Evolutionary conservation across 2,329 filamentous ascomycete genomes (phyloP), one percentile per base, ranked within the genome.

Genomic region (Ceratocystis huliohia): DNA sequence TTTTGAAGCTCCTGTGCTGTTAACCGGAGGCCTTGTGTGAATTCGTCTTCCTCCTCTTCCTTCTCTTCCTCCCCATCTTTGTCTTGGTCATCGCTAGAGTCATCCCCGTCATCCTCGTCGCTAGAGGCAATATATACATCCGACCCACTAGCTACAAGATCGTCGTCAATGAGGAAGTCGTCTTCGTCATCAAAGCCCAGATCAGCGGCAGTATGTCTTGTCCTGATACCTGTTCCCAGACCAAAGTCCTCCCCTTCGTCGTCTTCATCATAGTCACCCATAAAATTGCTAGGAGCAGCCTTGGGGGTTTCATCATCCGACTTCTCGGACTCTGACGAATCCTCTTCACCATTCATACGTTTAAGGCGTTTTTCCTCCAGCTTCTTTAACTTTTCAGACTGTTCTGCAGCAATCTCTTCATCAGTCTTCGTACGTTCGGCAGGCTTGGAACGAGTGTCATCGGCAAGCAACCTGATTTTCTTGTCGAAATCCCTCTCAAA

Each of bases 101-200:
- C 79, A 3, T 81, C 80, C 0, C 81, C 79, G 30, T 82, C 81
- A 10, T 80, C 78, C 28, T 81, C 80, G 50, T 82, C 81, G 46
- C 80, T 81, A 6, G 80, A 80, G 20, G 81, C 76, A 3, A 80
- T 77, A 33, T 87, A 84, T n/a, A 85, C 72, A 48, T 87, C 85
- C 5, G 89, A 93, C 46, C 86, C 89, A 70, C 87, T 92, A 13
- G 91, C 91, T 44, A 96, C 82, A 17, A 97, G 81, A 72, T 96
- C 88, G 69, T 94, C 89, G 68, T 97, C 93, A 69, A 96, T 86
- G 30, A 93, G 74, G 72, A 97, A 97, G 71, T 96, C 91, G 71
- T 97, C 93, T 73, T 97, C 93, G 71, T 96, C 93, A 70, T 96
- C 91, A 44, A 96, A 87, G 5, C 86, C 89, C 20, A 91, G 75